A percentile compares a stretch with the other conserved stretches of the same genome.
These are phyloP conservation scores for Citrullus mucosospermus DNA, from an alignment of 306 rosid genomes.

Conservation along the genomic window DNA sequence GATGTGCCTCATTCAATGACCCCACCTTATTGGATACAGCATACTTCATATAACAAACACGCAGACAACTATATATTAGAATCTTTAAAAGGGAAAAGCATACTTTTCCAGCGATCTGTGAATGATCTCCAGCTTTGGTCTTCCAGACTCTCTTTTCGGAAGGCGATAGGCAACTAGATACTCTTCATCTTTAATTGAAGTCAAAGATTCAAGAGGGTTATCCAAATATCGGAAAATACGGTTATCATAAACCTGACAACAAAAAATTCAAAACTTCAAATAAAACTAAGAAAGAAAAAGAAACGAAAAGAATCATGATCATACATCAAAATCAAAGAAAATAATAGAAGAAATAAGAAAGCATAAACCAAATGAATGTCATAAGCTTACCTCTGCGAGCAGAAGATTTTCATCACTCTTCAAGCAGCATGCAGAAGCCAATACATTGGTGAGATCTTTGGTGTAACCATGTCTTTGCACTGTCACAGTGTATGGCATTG, in stretches of 20 bases:
- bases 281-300: conserved; percentile 1
- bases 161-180: conserved; percentile 80
- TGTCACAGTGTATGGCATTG: conserved; percentile 74
- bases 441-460: conserved; percentile 62
- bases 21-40: not conserved
- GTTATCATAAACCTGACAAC: conserved; percentile 62
- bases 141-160: conserved; percentile 34
- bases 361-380: not conserved
- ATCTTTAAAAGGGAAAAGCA: conserved; percentile 19
- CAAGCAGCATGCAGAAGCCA: conserved; percentile 74
- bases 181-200: conserved; percentile 80
- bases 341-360: not conserved
- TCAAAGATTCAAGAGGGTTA: conserved; percentile 46
- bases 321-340: not conserved
- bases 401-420: conserved; percentile 79
- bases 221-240: conserved; percentile 63
- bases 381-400: conserved; percentile 68
- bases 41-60: not conserved
- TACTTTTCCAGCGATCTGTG: conserved; percentile 73
- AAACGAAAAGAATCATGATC: not conserved
- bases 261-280: conserved; percentile 1
- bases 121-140: conserved; percentile 61
- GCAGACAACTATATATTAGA: not conserved
- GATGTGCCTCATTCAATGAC: not conserved
- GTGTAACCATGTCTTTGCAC: conserved; percentile 56